Evolutionary conservation across 2,329 filamentous ascomycete species (phyloP).

Genomic region (Ophiostoma australiae): DNA sequence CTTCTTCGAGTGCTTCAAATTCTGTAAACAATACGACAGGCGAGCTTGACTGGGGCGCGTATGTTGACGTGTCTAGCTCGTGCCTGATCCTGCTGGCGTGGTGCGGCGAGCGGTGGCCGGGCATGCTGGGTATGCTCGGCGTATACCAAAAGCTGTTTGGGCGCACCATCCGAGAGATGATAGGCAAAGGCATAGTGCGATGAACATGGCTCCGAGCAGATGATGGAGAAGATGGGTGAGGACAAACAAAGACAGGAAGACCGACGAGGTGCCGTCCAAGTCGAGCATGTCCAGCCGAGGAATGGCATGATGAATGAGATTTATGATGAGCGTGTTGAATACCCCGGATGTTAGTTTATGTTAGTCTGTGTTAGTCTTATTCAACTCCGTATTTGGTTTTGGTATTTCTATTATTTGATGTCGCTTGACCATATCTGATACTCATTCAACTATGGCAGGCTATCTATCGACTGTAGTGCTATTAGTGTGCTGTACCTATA

Average conservation of each 20-base stretch:
- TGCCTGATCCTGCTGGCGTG: constrained; percentile 26
- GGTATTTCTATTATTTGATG: not conserved
- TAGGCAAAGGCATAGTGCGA: constrained; percentile 19
- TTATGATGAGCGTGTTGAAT: not conserved
- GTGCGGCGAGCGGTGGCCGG: constrained; percentile 28
- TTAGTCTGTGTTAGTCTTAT: not conserved
- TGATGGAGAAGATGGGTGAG: not conserved
- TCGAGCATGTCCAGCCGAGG: constrained; percentile 1
- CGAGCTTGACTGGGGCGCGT: constrained; percentile 26
- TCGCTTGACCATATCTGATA: not conserved
- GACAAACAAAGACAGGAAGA: not conserved
- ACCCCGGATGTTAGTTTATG: not conserved
- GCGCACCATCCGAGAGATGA: constrained; percentile 20
- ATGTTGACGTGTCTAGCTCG: constrained; percentile 24
- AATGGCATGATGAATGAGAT: not conserved
- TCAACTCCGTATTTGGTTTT: not conserved
- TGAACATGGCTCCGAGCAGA: not conserved
- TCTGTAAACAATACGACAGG: not conserved
- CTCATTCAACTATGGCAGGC: not conserved
- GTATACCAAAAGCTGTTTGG: constrained; percentile 25
- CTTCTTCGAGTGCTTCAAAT: not conserved
- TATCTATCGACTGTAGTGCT: not conserved
- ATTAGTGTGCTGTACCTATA: too few species aligned
- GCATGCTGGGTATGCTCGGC: constrained; percentile 24
- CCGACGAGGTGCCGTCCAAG: not conserved